Percentiles rank a stretch among this genome's conserved stretches.
phyloP scores from a whole-genome alignment of 495 filamentous ascomycete genomes.

The Neurospora sp. region DNA sequence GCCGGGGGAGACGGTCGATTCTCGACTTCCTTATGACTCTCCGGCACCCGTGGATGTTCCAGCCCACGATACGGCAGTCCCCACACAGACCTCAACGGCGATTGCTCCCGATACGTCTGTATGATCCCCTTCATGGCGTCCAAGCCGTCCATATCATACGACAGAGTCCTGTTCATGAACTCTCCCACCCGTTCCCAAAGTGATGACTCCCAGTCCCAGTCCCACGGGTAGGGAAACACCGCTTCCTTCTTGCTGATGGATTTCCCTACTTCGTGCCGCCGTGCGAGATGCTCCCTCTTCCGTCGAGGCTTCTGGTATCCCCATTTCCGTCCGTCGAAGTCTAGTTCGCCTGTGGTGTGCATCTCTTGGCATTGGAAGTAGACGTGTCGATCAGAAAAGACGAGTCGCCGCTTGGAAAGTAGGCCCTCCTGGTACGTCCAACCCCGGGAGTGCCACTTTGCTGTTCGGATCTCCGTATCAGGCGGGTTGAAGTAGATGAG shows the following conservation, averaged over 20 bases:
- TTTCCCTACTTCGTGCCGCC: background rate
- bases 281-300: background rate
- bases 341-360: background rate
- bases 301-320: background rate
- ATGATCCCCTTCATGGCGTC: background rate
- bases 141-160: background rate
- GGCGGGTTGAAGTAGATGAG: background rate
- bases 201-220: background rate
- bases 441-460: conserved; percentile 24
- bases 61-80: background rate
- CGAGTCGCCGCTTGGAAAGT: conserved; percentile 14
- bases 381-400: conserved; percentile 17
- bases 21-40: background rate
- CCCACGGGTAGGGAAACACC: background rate
- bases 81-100: background rate
- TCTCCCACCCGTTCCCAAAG: background rate
- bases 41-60: background rate
- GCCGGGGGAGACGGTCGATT: background rate
- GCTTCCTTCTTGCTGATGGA: background rate
- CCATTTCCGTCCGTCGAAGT: background rate
- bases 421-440: conserved; percentile 36
- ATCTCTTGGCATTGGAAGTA: conserved; percentile 28
- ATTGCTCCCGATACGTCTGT: background rate
- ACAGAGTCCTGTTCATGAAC: background rate
- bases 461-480: conserved; percentile 5